Evolutionary conservation across 2,329 filamentous ascomycete species (phyloP).

Genomic region (Zymoseptoria crescenta): DNA sequence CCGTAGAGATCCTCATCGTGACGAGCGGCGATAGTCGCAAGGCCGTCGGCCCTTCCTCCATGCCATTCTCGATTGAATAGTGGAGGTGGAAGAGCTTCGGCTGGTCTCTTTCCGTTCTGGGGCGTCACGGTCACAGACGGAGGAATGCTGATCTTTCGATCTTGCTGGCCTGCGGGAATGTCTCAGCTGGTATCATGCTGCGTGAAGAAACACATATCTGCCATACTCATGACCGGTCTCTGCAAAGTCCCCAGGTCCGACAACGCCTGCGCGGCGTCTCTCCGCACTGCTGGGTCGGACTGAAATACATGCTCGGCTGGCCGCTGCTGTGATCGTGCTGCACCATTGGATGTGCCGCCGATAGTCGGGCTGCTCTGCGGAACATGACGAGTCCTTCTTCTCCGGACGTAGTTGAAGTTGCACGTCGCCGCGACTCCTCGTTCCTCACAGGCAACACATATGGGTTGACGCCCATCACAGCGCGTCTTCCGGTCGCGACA

Average conservation of each 20-base stretch:
- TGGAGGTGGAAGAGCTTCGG: not conserved
- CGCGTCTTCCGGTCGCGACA: constrained; percentile 22
- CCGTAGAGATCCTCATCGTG: constrained; percentile 17
- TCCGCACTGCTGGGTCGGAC: constrained; percentile 10
- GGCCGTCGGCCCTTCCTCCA: constrained; percentile 13
- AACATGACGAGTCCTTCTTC: constrained; percentile 9
- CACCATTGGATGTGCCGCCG: not conserved
- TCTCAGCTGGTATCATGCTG: not conserved
- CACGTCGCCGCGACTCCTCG: constrained; percentile 14
- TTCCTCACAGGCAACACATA: constrained; percentile 16
- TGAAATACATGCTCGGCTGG: constrained; percentile 3
- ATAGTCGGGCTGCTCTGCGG: not conserved
- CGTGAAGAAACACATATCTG: not conserved
- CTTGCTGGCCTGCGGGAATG: not conserved
- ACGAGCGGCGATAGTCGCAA: constrained; percentile 16
- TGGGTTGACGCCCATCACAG: constrained; percentile 18
- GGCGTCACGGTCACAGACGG: not conserved
- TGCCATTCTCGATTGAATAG: constrained; percentile 3
- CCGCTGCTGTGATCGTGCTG: constrained; percentile 1
- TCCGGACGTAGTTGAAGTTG: constrained; percentile 15
- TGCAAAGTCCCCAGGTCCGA: constrained; percentile 9
- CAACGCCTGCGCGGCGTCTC: constrained; percentile 14
- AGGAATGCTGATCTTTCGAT: not conserved
- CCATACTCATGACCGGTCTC: not conserved
- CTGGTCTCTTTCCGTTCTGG: not conserved